A percentile compares a stretch with the other conserved stretches of the same genome.
These are phyloP conservation scores for Balamuthia mandrillaris DNA, from an alignment of 208 protist species.

Conservation along the genomic window DNA sequence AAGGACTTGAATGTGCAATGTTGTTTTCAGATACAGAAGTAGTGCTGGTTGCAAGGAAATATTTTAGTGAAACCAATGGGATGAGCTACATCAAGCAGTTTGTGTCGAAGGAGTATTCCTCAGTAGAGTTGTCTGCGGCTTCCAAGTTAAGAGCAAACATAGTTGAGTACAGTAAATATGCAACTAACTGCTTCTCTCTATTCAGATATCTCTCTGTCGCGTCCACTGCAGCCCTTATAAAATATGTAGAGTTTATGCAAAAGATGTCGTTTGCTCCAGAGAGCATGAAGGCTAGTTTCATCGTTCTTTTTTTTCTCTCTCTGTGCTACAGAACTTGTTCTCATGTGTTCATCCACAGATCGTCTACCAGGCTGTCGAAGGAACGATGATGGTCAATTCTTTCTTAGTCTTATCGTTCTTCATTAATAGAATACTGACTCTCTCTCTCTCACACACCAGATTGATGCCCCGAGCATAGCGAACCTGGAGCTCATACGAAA, in stretches of 20 bases:
- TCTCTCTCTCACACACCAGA: not conserved
- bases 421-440: not conserved
- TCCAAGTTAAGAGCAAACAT: conserved; percentile 11
- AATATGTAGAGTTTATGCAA: conserved; percentile 34
- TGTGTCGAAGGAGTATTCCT: not conserved
- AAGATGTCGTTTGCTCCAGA: not conserved
- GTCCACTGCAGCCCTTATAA: not conserved
- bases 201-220: not conserved
- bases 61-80: not conserved
- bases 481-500: too few species aligned
- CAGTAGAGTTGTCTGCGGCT: not conserved
- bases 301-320: too few species aligned
- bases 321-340: too few species aligned
- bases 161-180: too few species aligned
- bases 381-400: not conserved
- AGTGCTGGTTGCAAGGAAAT: not conserved
- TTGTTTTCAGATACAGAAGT: not conserved
- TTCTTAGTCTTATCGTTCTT: not conserved
- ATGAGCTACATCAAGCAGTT: not conserved
- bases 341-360: not conserved
- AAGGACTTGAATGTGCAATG: too few species aligned
- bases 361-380: not conserved
- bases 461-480: not conserved
- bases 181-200: too few species aligned
- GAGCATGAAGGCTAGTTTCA: not conserved